Base-by-base conservation (phyloP, 2,329 filamentous ascomycete species). In the Trichoderma cornu-damae region DNA sequence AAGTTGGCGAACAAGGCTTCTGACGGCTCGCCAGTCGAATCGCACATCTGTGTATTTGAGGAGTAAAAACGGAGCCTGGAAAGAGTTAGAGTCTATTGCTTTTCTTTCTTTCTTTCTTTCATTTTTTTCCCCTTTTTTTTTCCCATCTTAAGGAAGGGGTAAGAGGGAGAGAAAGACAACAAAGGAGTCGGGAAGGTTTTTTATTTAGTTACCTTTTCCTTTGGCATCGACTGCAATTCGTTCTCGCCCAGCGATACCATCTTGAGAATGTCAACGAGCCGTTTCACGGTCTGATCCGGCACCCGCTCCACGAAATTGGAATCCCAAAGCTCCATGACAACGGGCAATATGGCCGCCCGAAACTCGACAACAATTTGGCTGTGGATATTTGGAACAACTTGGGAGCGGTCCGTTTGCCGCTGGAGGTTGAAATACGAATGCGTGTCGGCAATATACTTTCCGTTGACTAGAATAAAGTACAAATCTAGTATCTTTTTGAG, bases 281-380 rank as follows among this genome's bases (percentile, higher is more conserved):
- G 87, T 64, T 89, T 88, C 16, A 94, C 83, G 40, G 92, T 88
- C 20, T 85, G 80, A 22, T 85, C 86, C 3, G 88, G 85, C 1
- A 90, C 83, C 65, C 90, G 92, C 64, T 96, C 90, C 16, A 94
- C 83, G 47, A 96, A 83, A 24, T 84, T 78, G 1, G 91, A 95
- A 63, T 90, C 85, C 95, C 94, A 99, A 26, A 97, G 81, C 46
- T 86, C 81, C 57, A 82, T 81, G 38, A 94, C 81, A 44, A 87
- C 83, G 0, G 91, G 89, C 12, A 96, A 75, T 24, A 96, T 83
- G 24, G 86, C 83, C 73, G 88, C 84, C 40, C 94, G 87, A 40
- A 97, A 74, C 69, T 97, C 93, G 5, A 97, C 85, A 12, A 96
- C 76, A 56, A 97, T 88, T 65, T 96, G 93, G 1, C 83, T 78